Conservation (phyloP, 139 green algal genomes). For the Chara braunii region DNA sequence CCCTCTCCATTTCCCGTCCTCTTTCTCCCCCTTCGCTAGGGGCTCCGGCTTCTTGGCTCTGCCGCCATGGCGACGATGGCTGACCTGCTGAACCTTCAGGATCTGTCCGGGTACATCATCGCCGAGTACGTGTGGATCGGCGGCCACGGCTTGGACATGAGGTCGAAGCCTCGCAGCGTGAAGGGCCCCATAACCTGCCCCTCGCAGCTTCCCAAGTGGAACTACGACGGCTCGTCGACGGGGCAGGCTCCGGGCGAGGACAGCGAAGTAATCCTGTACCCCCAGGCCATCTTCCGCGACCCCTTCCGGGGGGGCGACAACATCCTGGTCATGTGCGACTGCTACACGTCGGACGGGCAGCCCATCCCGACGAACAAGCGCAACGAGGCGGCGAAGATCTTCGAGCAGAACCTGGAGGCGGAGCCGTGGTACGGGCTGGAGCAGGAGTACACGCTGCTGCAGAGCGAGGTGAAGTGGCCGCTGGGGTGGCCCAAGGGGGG, state of each 20-base stretch:
- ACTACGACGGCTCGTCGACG: conserved; percentile 91
- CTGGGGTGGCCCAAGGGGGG: conserved; percentile 58
- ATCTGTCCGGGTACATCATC: conserved; percentile 1
- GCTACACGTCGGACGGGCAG: conserved; percentile 73
- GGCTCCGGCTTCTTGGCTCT: too few species aligned
- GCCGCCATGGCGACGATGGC: conserved; percentile 3
- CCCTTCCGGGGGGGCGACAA: conserved; percentile 79
- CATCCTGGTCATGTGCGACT: conserved; percentile 89
- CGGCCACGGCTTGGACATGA: conserved; percentile 14
- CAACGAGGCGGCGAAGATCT: conserved; percentile 46
- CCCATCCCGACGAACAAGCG: conserved; percentile 92
- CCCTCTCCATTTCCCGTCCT: too few species aligned
- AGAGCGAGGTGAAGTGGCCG: conserved; percentile 89
- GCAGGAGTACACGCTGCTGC: conserved; percentile 94
- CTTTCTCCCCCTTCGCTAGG: too few species aligned
- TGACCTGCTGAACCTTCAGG: conserved; percentile 4
- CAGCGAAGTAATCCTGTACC: conserved; percentile 83
- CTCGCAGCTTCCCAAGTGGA: conserved; percentile 83
- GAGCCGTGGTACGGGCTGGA: conserved; percentile 59
- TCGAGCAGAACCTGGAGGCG: conserved; percentile 54
- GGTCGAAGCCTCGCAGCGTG: conserved; percentile 19
- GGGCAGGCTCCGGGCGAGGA: conserved; percentile 84
- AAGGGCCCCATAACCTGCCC: conserved; percentile 20
- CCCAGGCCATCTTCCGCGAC: conserved; percentile 53
- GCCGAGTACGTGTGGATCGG: conserved; percentile 31